phyloP scores from a whole-genome alignment of 495 filamentous ascomycete genomes.

The Penicillium paxilli region DNA sequence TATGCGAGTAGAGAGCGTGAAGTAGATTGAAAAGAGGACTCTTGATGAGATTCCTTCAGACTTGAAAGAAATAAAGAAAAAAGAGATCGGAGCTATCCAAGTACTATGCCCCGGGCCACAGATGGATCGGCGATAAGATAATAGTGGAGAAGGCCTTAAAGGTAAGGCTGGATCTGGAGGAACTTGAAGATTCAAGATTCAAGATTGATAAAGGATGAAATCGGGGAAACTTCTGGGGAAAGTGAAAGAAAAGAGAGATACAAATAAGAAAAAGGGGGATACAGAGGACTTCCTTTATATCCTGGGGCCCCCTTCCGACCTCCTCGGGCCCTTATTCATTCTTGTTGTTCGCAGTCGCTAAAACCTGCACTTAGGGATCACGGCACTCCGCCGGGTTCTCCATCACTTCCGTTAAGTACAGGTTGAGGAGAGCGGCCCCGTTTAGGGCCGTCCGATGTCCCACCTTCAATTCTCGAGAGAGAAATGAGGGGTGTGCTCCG shows the following conservation, averaged over 20 bases:
- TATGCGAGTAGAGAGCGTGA: background rate
- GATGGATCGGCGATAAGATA: constrained; percentile 30
- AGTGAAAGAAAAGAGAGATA: constrained; percentile 8
- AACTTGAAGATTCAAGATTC: constrained; percentile 5
- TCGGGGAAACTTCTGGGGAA: background rate
- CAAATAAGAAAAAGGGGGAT: no score
- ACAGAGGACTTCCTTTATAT: constrained; percentile 12
- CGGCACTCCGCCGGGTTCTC: constrained; percentile 30
- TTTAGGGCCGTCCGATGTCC: constrained; percentile 27
- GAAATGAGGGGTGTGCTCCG: constrained; percentile 10
- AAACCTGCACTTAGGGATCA: constrained; percentile 55
- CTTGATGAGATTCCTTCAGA: background rate
- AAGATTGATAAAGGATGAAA: constrained; percentile 1
- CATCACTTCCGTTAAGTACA: constrained; percentile 52
- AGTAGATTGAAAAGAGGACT: background rate
- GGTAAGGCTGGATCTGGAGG: no score
- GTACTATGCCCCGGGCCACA: no score
- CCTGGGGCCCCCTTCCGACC: constrained; percentile 10
- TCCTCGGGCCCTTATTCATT: constrained; percentile 11
- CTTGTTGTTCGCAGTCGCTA: constrained; percentile 34
- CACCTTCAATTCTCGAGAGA: no score
- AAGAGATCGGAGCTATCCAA: constrained; percentile 7
- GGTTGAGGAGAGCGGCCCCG: constrained; percentile 47
- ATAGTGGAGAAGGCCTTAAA: no score
- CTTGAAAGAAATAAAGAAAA: background rate